A percentile compares a stretch with the other conserved stretches of the same genome.
Evolutionary conservation across 140 eudicot genomes (phyloP).

Genomic region (Stevia rebaudiana): DNA sequence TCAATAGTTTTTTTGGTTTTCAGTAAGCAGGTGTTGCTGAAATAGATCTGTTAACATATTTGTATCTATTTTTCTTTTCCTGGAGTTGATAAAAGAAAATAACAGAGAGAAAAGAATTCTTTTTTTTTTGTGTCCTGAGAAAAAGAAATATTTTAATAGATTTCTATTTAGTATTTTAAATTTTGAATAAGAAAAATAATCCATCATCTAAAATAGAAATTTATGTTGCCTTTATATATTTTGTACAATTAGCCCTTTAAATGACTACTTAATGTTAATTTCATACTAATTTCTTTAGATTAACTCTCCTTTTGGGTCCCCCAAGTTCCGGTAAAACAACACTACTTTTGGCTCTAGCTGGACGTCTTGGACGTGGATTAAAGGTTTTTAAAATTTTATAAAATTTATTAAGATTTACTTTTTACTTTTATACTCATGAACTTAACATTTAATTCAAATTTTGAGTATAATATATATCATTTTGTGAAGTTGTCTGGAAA

Average conservation of each 20-base stretch:
- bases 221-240: not conserved
- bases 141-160: not conserved
- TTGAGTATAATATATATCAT: constrained; percentile 18
- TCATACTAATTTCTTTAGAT: constrained; percentile 35
- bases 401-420: not conserved
- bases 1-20: not conserved
- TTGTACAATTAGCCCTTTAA: not conserved
- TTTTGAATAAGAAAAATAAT: not conserved
- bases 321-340: constrained; percentile 99
- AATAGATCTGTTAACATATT: not conserved
- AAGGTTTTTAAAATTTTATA: constrained; percentile 36
- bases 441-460: not conserved
- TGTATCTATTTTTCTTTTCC: not conserved
- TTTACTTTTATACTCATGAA: not conserved
- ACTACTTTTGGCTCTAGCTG: constrained; percentile 87
- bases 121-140: not conserved
- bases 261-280: not conserved
- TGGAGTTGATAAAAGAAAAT: not conserved
- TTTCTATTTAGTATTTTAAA: not conserved
- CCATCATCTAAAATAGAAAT: not conserved
- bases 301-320: constrained; percentile 92
- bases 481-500: constrained; percentile 72
- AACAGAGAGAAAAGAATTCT: not conserved
- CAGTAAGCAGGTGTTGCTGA: not conserved
- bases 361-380: constrained; percentile 59